Evolutionary conservation across 2,329 filamentous ascomycete species (phyloP).

Genomic region (Colletotrichum sublineola): DNA sequence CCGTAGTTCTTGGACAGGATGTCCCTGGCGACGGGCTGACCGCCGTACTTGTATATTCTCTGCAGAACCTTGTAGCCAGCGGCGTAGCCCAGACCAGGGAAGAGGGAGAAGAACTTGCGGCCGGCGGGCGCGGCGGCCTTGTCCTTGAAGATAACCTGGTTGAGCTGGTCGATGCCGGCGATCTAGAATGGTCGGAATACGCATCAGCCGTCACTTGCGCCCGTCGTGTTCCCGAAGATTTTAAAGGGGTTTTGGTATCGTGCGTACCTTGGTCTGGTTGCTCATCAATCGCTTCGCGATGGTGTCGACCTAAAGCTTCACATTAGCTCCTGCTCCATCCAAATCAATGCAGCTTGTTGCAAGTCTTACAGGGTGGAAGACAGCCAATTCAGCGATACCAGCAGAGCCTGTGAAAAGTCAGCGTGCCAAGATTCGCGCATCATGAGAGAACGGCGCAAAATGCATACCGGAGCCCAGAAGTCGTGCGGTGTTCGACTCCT

Average conservation of each 20-base stretch:
- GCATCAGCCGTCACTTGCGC: conserved; percentile 17
- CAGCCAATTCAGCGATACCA: conserved; percentile 90
- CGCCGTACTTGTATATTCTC: conserved; percentile 98
- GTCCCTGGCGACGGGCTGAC: conserved; percentile 94
- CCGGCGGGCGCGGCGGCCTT: conserved; percentile 78
- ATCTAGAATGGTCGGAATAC: conserved; percentile 12
- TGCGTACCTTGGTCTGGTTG: conserved; percentile 75
- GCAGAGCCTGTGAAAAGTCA: conserved; percentile 77
- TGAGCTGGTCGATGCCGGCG: conserved; percentile 71
- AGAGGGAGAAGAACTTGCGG: conserved; percentile 92
- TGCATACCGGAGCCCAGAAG: conserved; percentile 87
- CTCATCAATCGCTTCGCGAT: conserved; percentile 99
- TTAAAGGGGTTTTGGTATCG: conserved; percentile 56
- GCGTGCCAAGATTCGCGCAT: conserved; percentile 18
- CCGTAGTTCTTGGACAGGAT: conserved; percentile 86
- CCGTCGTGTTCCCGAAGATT: not conserved
- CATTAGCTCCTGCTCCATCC: conserved; percentile 14
- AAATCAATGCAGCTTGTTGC: not conserved
- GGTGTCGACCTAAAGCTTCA: conserved; percentile 82
- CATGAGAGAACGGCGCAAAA: conserved; percentile 6
- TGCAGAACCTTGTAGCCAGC: conserved; percentile 98
- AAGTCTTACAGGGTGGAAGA: conserved; percentile 85
- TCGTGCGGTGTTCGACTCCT: conserved; percentile 89
- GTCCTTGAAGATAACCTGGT: conserved; percentile 94
- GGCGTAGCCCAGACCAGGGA: conserved; percentile 96